phyloP scores from a whole-genome alignment of 2,329 filamentous ascomycete genomes.

The Myriosclerotinia duriaeana region DNA sequence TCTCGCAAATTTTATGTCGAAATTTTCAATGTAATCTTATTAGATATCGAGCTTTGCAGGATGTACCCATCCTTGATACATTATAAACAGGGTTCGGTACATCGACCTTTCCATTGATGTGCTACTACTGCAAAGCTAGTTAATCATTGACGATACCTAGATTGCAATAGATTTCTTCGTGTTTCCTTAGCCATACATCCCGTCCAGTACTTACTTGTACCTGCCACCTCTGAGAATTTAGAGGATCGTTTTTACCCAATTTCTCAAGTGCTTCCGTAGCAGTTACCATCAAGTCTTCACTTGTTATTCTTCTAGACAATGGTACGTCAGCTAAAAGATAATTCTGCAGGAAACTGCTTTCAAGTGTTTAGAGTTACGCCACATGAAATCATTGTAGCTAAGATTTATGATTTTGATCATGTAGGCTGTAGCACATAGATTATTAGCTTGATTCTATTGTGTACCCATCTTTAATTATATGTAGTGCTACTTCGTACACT shows the following conservation, averaged over 20 bases:
- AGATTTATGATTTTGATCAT: not conserved
- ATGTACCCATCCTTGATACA: not conserved
- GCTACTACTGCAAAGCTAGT: not conserved
- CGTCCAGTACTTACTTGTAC: not conserved
- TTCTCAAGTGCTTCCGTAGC: no score
- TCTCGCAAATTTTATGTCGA: not conserved
- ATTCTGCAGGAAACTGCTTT: conserved; percentile 5
- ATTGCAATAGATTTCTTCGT: not conserved
- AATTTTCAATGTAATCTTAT: not conserved
- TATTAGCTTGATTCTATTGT: no score
- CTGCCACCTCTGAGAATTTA: not conserved
- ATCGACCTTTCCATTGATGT: not conserved
- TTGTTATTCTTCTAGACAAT: not conserved
- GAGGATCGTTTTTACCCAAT: not conserved
- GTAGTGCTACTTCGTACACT: not conserved
- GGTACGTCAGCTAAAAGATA: not conserved
- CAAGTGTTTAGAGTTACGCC: not conserved
- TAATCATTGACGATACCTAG: not conserved
- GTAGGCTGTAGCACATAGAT: not conserved
- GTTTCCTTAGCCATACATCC: not conserved
- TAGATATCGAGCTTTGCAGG: not conserved
- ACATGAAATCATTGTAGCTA: not conserved
- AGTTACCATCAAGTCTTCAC: not conserved
- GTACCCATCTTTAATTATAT: not conserved
- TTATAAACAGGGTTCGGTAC: not conserved